phyloP scores from a whole-genome alignment of 257 asterid genomes.

The Lavandula angustifolia region DNA sequence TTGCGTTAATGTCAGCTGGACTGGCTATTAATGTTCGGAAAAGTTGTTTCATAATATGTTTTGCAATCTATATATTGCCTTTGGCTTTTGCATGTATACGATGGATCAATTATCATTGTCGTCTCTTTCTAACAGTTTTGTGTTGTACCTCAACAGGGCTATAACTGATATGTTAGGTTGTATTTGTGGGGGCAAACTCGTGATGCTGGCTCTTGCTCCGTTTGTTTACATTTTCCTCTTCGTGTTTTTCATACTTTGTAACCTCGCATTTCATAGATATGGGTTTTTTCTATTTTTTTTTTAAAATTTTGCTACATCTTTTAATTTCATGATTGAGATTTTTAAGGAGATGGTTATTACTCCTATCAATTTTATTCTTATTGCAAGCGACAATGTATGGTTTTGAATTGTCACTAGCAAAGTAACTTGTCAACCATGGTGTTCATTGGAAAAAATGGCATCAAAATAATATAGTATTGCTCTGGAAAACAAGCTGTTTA shows the following conservation, averaged over 20 bases:
- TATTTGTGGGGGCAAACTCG: constrained; percentile 19
- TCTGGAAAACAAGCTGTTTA: no score
- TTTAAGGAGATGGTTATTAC: background rate
- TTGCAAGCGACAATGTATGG: no score
- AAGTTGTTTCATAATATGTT: background rate
- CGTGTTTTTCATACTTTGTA: no score
- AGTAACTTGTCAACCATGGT: no score
- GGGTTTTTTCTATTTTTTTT: background rate
- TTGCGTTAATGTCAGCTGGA: background rate
- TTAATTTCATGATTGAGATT: background rate
- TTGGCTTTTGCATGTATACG: no score
- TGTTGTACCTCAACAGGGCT: background rate
- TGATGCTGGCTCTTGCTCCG: background rate
- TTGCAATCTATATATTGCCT: background rate
- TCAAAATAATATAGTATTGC: no score
- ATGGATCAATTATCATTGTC: background rate
- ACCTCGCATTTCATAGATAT: no score
- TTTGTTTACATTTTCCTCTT: no score
- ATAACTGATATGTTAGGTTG: background rate
- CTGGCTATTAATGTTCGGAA: background rate
- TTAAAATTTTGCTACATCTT: background rate
- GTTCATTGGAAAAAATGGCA: no score
- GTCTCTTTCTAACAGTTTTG: constrained; percentile 20
- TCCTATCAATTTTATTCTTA: background rate
- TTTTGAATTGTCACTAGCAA: no score